A percentile compares a stretch with the other conserved stretches of the same genome.
Conservation (phyloP, 1,284 basidiomycete species). For the Apiotrichum mycotoxinovorans region DNA sequence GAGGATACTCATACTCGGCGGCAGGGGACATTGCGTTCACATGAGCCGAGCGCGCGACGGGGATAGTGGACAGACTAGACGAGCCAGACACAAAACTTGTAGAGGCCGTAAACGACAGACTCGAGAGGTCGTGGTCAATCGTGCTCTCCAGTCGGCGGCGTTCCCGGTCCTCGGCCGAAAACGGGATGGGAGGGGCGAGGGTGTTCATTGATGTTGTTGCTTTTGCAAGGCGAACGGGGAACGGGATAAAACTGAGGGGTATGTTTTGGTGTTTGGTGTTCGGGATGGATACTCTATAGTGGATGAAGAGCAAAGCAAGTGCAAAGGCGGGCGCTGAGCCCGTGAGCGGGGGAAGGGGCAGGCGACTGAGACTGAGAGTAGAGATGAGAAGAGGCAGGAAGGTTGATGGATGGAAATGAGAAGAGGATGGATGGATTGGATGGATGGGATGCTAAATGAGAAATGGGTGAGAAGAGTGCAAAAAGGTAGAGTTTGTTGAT, state of each 20-base stretch:
- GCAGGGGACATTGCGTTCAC: neutral
- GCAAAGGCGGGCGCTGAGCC: neutral
- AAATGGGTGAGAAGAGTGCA: slow-evolving; percentile 4
- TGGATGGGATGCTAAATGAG: neutral
- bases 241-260: too few species aligned
- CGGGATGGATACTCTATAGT: neutral
- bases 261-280: neutral
- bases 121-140: slow-evolving; percentile 45
- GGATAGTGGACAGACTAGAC: slow-evolving; percentile 20
- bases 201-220: neutral
- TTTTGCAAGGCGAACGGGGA: neutral
- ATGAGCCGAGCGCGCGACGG: slow-evolving; percentile 18
- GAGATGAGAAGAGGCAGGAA: neutral
- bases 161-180: slow-evolving; percentile 42
- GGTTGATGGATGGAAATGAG: neutral
- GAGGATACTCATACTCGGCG: neutral
- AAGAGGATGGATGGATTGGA: neutral
- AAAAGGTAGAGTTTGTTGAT: slow-evolving; percentile 13
- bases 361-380: neutral
- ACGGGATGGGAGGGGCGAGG: slow-evolving; percentile 35
- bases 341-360: neutral
- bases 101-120: slow-evolving; percentile 32
- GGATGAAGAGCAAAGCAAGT: neutral
- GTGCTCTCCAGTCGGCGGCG: slow-evolving; percentile 44
- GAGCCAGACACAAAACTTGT: slow-evolving; percentile 23